phyloP scores from a whole-genome alignment of 2,329 filamentous ascomycete species.

The Colletotrichum lupini region DNA sequence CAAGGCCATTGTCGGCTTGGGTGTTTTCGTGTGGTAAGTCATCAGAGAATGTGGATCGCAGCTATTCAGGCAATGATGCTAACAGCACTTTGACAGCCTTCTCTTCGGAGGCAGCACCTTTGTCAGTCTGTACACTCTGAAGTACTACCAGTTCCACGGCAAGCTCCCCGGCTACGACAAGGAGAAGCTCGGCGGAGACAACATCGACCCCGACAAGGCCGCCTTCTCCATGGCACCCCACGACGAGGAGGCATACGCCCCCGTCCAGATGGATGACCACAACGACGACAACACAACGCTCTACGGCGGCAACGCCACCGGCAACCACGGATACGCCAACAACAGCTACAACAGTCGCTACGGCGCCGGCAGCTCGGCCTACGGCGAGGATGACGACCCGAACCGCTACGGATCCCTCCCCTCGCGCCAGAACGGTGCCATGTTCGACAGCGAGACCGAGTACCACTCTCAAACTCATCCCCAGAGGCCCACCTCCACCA shows the following conservation, averaged over 20 bases:
- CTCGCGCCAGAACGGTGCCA: constrained; percentile 47
- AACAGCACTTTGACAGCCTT: constrained; percentile 54
- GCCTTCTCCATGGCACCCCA: constrained; percentile 76
- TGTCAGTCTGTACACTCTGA: constrained; percentile 69
- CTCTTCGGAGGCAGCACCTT: constrained; percentile 64
- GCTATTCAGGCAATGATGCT: constrained; percentile 16
- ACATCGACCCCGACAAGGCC: constrained; percentile 76
- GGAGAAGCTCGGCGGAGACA: constrained; percentile 54
- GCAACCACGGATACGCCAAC: constrained; percentile 46
- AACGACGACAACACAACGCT: constrained; percentile 49
- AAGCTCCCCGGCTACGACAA: constrained; percentile 71
- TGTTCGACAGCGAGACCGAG: constrained; percentile 63
- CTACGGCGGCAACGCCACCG: constrained; percentile 43
- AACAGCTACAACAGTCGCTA: constrained; percentile 46
- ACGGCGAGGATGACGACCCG: constrained; percentile 49
- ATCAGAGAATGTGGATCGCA: constrained; percentile 8
- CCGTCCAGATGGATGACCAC: constrained; percentile 68
- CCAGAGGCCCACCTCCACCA: constrained; percentile 45
- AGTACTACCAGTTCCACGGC: constrained; percentile 72
- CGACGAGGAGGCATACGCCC: constrained; percentile 73
- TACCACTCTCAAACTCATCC: constrained; percentile 56
- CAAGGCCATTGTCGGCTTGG: constrained; percentile 71
- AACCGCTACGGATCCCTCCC: constrained; percentile 53
- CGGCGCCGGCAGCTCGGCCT: constrained; percentile 40
- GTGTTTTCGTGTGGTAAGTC: constrained; percentile 71